Percentiles rank a stretch among this genome's conserved stretches.
Evolutionary conservation across 805 yeast genomes (phyloP).

Genomic region (Komagataella phaffii): DNA sequence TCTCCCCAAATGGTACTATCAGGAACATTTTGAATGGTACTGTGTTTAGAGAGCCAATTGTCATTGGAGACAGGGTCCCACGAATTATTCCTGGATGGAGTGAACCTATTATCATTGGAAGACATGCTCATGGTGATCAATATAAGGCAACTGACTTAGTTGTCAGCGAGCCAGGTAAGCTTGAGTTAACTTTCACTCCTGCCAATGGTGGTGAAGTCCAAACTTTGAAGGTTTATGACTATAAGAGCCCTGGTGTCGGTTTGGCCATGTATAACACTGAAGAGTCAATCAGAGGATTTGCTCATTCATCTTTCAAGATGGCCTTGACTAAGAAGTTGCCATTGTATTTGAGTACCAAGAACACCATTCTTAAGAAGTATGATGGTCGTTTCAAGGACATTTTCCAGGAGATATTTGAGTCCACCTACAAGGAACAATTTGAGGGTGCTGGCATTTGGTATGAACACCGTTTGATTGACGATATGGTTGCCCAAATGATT

Average conservation of each 20-base stretch:
- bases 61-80: constrained; percentile 59
- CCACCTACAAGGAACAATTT: constrained; percentile 40
- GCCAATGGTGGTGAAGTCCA: constrained; percentile 36
- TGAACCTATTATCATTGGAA: constrained; percentile 71
- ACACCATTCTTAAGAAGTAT: constrained; percentile 70
- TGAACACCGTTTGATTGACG: constrained; percentile 76
- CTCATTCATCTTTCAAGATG: constrained; percentile 66
- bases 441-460: constrained; percentile 53
- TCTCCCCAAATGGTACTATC: constrained; percentile 76
- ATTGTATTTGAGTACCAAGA: constrained; percentile 60
- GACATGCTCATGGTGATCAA: constrained; percentile 82
- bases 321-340: constrained; percentile 54
- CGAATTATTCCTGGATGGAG: constrained; percentile 72
- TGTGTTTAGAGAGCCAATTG: constrained; percentile 75
- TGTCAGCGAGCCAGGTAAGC: constrained; percentile 50
- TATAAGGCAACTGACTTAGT: constrained; percentile 70
- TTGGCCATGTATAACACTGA: constrained; percentile 79
- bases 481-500: constrained; percentile 83
- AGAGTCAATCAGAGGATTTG: constrained; percentile 64
- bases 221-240: constrained; percentile 43
- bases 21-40: constrained; percentile 75
- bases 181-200: constrained; percentile 57
- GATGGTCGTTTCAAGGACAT: constrained; percentile 78
- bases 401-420: constrained; percentile 53
- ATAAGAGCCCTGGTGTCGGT: constrained; percentile 59